Base-by-base conservation (phyloP, 2,329 filamentous ascomycete genomes). In the Fusarium sp. region DNA sequence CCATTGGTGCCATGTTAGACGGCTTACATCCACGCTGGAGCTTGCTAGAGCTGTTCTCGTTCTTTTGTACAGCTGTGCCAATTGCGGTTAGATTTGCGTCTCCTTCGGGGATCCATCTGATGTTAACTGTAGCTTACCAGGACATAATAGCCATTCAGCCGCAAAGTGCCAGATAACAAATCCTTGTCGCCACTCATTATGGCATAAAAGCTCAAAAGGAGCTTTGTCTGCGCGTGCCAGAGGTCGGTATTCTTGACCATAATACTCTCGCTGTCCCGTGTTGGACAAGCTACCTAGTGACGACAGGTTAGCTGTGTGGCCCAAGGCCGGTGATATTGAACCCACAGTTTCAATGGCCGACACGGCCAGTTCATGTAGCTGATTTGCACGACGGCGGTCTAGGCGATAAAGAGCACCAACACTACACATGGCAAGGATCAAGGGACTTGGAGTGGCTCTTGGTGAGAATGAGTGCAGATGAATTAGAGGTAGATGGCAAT, bases 331-430 rank as follows among this genome's bases (percentile, higher is more conserved):
- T 26, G 26, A 26, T 26, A 26, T 26, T 26, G 26, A 6, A 26
- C 26, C 26, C 26, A 26, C 26, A 26, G 26, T 26, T 26, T 26
- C 26, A 26, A 26, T 26, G 26, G 26, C 26, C 26, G 26, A 26
- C 26, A 26, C 26, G 26, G 26, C 26, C 26, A 26, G 26, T 26
- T 26, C 65, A 47, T 69, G 66, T 7, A 69, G n/a, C 6, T 28
- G 31, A 18, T 36, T 26, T 5, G 65, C 65, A 9, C 65, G 51
- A 12, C 61, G 65, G 8, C 69, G 65, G 24, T 72, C 65, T 6
- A 72, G 42, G 11, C 69, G 61, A 42, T 72, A 72, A 10, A 72
- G 52, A 8, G 69, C 69, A 7, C 69, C 69, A 31, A 72, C 66
- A 20, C 69, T 65, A n/a, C 69, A 72, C 69, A 72, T 72, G 39